phyloP scores from a whole-genome alignment of 768 basidiomycete species.

The Tylopilus felleus region DNA sequence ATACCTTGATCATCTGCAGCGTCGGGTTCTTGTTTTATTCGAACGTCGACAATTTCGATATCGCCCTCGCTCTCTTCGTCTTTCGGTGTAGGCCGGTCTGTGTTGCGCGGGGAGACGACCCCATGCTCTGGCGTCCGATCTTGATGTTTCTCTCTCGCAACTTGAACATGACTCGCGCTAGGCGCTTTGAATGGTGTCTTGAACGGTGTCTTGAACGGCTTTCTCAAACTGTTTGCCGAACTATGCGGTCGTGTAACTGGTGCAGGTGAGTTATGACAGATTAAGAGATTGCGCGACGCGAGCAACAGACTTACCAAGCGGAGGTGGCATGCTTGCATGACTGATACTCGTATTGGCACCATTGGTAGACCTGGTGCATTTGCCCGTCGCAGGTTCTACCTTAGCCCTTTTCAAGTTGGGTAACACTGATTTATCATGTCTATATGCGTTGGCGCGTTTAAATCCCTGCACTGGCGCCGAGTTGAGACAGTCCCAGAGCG shows the following conservation, averaged over 20 bases:
- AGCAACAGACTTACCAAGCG: constrained; percentile 19
- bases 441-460: constrained; percentile 22
- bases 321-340: constrained; percentile 16
- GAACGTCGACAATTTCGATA: constrained; percentile 12
- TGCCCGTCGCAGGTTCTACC: constrained; percentile 3
- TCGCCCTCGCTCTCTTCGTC: constrained; percentile 2
- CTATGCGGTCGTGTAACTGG: constrained; percentile 47
- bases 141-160: neutral
- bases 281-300: neutral
- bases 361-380: neutral
- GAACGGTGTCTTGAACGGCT: constrained; percentile 52
- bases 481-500: constrained; percentile 21
- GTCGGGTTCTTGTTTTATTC: neutral
- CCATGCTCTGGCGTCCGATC: neutral
- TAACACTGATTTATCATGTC: constrained; percentile 5
- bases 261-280: neutral
- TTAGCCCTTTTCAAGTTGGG: constrained; percentile 23
- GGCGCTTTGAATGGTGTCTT: constrained; percentile 43
- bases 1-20: neutral
- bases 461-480: constrained; percentile 16
- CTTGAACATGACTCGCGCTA: constrained; percentile 34
- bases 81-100: neutral
- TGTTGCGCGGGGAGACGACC: neutral
- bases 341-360: neutral
- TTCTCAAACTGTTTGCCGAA: constrained; percentile 40